Base-by-base conservation (phyloP, 164 flowering plant species). In the Macadamia tetraphylla region DNA sequence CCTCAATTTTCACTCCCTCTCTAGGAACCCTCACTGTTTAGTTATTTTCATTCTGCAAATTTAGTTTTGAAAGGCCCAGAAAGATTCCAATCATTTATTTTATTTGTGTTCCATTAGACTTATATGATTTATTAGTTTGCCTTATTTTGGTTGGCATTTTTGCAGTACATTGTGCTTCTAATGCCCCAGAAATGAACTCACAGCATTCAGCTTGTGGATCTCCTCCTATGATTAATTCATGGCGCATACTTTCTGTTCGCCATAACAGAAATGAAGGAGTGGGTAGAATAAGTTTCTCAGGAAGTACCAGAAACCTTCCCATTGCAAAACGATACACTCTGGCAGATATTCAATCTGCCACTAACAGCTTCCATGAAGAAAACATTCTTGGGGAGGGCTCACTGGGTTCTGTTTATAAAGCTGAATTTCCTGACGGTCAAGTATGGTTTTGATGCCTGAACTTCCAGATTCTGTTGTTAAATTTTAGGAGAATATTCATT, bases 401-500 rank as follows among this genome's bases (percentile, higher is more conserved):
- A 49, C 88, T 92, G 73, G 96, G 98, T 69, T 81, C 89, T 60
- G 98, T 90, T 68, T 88, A 83, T 72, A 90, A 71, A 81, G 94
- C 90, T 15, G 77, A 81, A 55, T 81, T 92, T 68, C 82, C 86
- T 40, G 84, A 90, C 78, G 94, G 91, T 72, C 83, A 78, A 67
- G 98, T 90, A 84, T 17, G 43, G 40, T 59, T 32, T 66, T 10
- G 65, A 53, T 43, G 15, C 32, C 58, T 31, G 15, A 32, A 52
- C 15, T 60, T 17, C 23, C 57, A 6, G 9, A 43, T 31, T 43
- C 14, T 52, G 9, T 29, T n/a, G 30, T 1, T 18, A 52, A 32
- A 3, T 46, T 2, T 18, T 30, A 8, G 29, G 13, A 66, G 30
- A 52, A 56, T 23, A 48, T 14, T 29, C 6, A 42, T 35, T 11